phyloP scores from a whole-genome alignment of 2,329 filamentous ascomycete species.

The Chaetomiaceae sp. region DNA sequence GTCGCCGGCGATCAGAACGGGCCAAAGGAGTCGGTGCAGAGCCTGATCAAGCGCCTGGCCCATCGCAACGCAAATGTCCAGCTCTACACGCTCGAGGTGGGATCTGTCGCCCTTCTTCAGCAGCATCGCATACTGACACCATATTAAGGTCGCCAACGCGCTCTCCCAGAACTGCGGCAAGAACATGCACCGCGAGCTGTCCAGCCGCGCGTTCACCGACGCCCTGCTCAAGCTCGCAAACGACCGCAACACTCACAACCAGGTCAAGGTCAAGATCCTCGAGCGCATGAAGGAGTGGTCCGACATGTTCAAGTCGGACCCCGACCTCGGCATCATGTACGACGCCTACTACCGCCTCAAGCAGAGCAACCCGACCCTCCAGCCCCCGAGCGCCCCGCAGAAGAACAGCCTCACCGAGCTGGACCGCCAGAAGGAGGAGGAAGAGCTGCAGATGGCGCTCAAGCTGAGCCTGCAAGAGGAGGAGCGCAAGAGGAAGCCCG shows the following conservation, averaged over 20 bases:
- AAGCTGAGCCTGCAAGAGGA: conserved; percentile 91
- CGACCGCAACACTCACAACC: conserved; percentile 91
- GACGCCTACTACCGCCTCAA: conserved; percentile 89
- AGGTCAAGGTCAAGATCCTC: conserved; percentile 95
- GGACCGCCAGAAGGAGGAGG: conserved; percentile 92
- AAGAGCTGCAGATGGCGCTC: conserved; percentile 93
- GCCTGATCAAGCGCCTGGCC: conserved; percentile 85
- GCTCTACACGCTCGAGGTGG: conserved; percentile 83
- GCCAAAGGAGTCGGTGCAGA: conserved; percentile 79
- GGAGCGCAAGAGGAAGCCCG: conserved; percentile 51
- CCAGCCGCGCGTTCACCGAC: conserved; percentile 90
- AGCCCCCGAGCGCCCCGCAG: conserved; percentile 85
- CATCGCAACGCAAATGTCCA: conserved; percentile 96
- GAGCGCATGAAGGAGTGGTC: conserved; percentile 97
- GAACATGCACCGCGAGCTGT: conserved; percentile 81
- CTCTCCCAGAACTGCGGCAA: conserved; percentile 88
- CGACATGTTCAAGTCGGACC: conserved; percentile 85
- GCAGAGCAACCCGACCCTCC: conserved; percentile 77
- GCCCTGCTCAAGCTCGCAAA: conserved; percentile 84
- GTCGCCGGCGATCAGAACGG: conserved; percentile 51
- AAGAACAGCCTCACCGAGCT: conserved; percentile 87
- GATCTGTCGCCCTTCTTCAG: conserved; percentile 21
- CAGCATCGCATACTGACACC: neutral
- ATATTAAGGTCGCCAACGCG: conserved; percentile 71
- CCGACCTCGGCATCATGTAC: conserved; percentile 95